Evolutionary conservation across 257 asterid species (phyloP).

Genomic region (Nyctanthes arbortristis): DNA sequence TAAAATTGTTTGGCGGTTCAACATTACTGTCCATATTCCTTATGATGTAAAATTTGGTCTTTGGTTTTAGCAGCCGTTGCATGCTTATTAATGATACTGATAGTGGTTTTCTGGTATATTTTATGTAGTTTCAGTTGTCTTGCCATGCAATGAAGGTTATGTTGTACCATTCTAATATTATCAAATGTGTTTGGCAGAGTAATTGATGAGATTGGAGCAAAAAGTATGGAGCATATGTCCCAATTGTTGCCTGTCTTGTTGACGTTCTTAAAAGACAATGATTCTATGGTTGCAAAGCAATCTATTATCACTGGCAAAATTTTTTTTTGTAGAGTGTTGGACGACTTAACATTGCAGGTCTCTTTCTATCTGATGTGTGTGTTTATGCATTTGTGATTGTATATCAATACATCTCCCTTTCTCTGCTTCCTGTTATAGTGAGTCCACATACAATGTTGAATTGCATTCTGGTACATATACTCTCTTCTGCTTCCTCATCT

Average conservation of each 20-base stretch:
- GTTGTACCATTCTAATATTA: conserved; percentile 17
- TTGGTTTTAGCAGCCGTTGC: neutral
- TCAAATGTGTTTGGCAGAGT: conserved; percentile 56
- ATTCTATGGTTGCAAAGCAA: conserved; percentile 66
- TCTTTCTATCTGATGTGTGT: conserved; percentile 25
- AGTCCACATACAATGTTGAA: neutral
- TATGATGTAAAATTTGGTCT: conserved; percentile 13
- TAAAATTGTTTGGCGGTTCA: conserved; percentile 4
- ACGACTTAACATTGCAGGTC: conserved; percentile 86
- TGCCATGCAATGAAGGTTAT: neutral
- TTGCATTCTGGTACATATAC: neutral
- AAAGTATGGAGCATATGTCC: conserved; percentile 58
- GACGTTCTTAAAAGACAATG: conserved; percentile 62
- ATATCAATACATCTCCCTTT: neutral
- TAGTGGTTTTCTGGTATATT: neutral
- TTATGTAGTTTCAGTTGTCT: neutral
- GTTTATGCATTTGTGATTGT: neutral
- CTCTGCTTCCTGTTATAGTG: conserved; percentile 7
- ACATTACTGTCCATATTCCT: neutral
- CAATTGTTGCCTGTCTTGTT: conserved; percentile 66
- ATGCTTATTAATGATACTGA: conserved; percentile 5
- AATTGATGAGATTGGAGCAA: conserved; percentile 76
- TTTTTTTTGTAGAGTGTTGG: conserved; percentile 63
- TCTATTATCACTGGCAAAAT: conserved; percentile 69
- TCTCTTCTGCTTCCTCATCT: conserved; percentile 19